phyloP scores from a whole-genome alignment of 495 filamentous ascomycete genomes.

The Neurospora sp. region DNA sequence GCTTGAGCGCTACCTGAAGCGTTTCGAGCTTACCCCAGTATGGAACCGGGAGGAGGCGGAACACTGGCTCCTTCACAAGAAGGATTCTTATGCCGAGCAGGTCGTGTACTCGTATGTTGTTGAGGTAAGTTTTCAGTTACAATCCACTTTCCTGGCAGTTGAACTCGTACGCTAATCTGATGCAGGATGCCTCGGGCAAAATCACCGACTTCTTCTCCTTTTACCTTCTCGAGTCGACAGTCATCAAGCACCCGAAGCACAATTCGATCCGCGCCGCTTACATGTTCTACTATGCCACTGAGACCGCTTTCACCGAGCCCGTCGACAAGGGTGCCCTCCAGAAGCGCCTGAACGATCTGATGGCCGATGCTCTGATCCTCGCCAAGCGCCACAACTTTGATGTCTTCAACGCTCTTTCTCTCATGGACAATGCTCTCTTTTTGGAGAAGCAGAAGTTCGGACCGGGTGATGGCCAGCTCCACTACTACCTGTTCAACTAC shows the following conservation, averaged over 20 bases:
- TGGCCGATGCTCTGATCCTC: constrained; percentile 78
- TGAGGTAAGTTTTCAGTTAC: constrained; percentile 41
- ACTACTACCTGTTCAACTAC: constrained; percentile 98
- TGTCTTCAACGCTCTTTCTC: constrained; percentile 90
- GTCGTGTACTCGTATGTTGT: constrained; percentile 90
- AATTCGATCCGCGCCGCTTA: constrained; percentile 76
- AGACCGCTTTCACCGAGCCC: constrained; percentile 58
- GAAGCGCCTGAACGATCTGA: constrained; percentile 59
- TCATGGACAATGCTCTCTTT: constrained; percentile 90
- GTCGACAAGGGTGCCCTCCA: constrained; percentile 49
- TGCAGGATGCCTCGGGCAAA: constrained; percentile 45
- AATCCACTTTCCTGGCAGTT: neutral
- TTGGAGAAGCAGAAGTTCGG: constrained; percentile 88
- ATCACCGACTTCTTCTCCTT: constrained; percentile 97
- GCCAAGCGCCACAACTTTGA: constrained; percentile 85
- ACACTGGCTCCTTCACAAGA: constrained; percentile 76
- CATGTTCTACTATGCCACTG: constrained; percentile 90
- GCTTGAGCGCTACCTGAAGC: constrained; percentile 65
- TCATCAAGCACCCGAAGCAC: constrained; percentile 72
- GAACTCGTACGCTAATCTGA: neutral
- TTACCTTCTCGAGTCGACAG: constrained; percentile 86
- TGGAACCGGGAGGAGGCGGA: constrained; percentile 71
- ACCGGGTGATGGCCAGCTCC: constrained; percentile 82
- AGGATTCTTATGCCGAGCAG: constrained; percentile 52
- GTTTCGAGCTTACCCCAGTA: constrained; percentile 73